Evolutionary conservation across 2,329 filamentous ascomycete genomes (phyloP).

Genomic region (Coniochaeta prunicola): DNA sequence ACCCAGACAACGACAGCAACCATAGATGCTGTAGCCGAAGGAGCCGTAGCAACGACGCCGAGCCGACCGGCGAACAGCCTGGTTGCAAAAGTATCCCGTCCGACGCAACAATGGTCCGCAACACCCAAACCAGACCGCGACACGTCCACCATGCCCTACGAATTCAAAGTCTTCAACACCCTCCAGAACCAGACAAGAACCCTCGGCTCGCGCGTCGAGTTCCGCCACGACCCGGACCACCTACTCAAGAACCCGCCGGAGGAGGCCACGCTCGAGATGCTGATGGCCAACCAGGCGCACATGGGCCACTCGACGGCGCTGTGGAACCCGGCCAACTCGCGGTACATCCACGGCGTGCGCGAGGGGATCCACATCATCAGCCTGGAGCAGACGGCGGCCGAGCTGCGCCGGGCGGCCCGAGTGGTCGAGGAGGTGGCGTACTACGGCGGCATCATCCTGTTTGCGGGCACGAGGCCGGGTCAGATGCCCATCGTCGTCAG

Average conservation of each 20-base stretch:
- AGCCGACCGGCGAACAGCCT: neutral
- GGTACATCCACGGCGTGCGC: constrained; percentile 88
- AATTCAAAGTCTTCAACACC: constrained; percentile 27
- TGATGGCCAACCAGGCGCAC: constrained; percentile 81
- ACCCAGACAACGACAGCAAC: constrained; percentile 21
- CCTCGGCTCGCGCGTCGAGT: constrained; percentile 41
- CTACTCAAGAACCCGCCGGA: constrained; percentile 68
- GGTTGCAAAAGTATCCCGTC: neutral
- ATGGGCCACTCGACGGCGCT: constrained; percentile 84
- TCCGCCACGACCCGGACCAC: constrained; percentile 57
- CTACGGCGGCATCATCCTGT: constrained; percentile 77
- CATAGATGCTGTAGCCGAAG: constrained; percentile 15
- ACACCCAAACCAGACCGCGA: constrained; percentile 15
- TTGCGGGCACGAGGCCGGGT: constrained; percentile 78
- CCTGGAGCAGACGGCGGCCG: constrained; percentile 79
- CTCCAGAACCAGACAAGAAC: constrained; percentile 37
- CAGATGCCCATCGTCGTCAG: constrained; percentile 75
- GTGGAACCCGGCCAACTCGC: constrained; percentile 91
- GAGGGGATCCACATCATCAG: constrained; percentile 89
- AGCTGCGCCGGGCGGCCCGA: constrained; percentile 87
- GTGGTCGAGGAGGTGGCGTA: constrained; percentile 83
- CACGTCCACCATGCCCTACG: constrained; percentile 23
- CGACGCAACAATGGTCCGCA: constrained; percentile 7
- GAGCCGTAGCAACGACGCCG: constrained; percentile 6
- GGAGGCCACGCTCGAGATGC: constrained; percentile 82